Conservation (phyloP, 208 protist species). For the Leishmania aethiopica region DNA sequence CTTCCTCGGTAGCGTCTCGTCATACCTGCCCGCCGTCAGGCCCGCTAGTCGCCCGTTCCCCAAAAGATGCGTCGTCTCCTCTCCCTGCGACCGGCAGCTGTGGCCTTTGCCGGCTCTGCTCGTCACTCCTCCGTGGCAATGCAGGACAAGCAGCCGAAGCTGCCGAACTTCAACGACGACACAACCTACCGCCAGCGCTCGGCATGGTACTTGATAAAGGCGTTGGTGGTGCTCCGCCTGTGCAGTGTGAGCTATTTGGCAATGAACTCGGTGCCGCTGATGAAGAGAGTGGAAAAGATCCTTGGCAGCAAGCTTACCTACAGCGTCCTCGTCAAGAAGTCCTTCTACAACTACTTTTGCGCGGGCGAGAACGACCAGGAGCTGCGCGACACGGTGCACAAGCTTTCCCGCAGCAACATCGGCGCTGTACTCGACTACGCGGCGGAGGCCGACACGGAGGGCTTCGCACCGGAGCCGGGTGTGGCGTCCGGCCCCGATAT, state of each 20-base stretch:
- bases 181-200: conserved; percentile 71
- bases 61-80: conserved; percentile 44
- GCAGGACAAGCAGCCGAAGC: conserved; percentile 6
- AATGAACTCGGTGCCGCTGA: conserved; percentile 72
- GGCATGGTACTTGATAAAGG: conserved; percentile 75
- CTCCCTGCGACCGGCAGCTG: conserved; percentile 11
- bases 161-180: conserved; percentile 64
- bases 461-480: conserved; percentile 72
- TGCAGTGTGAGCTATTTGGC: conserved; percentile 75
- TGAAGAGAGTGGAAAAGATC: conserved; percentile 71
- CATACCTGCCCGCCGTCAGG: not conserved
- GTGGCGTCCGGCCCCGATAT: conserved; percentile 51
- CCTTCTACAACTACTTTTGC: conserved; percentile 96
- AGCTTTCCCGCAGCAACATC: conserved; percentile 73
- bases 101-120: conserved; percentile 15
- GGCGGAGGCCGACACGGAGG: conserved; percentile 88
- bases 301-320: conserved; percentile 81
- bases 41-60: not conserved
- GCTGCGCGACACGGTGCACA: conserved; percentile 69
- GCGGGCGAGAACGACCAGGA: conserved; percentile 93
- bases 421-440: conserved; percentile 96
- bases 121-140: conserved; percentile 17
- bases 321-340: conserved; percentile 77
- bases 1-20: not conserved
- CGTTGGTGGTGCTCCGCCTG: conserved; percentile 68